Conservation (phyloP, 2,329 filamentous ascomycete species). For the Fusarium armeniacum region DNA sequence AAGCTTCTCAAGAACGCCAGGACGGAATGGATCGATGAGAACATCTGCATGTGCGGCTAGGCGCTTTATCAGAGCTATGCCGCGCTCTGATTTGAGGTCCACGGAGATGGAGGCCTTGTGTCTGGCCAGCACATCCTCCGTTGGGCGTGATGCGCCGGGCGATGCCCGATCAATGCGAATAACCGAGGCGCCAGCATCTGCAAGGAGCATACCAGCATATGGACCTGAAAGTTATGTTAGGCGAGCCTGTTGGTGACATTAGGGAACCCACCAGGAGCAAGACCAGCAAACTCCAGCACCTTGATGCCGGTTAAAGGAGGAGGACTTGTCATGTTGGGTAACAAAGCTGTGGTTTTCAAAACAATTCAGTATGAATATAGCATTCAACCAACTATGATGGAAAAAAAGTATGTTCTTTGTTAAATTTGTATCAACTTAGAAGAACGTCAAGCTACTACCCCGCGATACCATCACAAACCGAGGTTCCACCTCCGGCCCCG, state of each 20-base stretch:
- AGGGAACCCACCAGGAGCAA: constrained; percentile 69
- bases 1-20: constrained; percentile 88
- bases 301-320: constrained; percentile 65
- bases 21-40: constrained; percentile 93
- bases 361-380: neutral
- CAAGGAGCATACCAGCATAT: constrained; percentile 88
- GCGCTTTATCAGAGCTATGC: constrained; percentile 74
- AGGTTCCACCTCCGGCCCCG: constrained; percentile 35
- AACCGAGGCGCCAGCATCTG: constrained; percentile 90
- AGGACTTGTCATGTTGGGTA: constrained; percentile 47
- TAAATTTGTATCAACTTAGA: neutral
- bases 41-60: constrained; percentile 82
- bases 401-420: neutral
- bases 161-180: constrained; percentile 83
- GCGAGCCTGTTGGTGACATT: neutral
- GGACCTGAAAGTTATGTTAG: constrained; percentile 69
- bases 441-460: constrained; percentile 28
- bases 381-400: neutral
- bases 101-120: constrained; percentile 85
- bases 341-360: neutral
- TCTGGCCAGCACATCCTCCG: constrained; percentile 80
- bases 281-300: constrained; percentile 72
- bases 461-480: constrained; percentile 39
- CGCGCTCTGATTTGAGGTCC: constrained; percentile 78
- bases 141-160: constrained; percentile 63